Percentiles rank a stretch among this genome's conserved stretches.
Evolutionary conservation across 495 filamentous ascomycete genomes (phyloP).

Genomic region (Penicillium nucicola): DNA sequence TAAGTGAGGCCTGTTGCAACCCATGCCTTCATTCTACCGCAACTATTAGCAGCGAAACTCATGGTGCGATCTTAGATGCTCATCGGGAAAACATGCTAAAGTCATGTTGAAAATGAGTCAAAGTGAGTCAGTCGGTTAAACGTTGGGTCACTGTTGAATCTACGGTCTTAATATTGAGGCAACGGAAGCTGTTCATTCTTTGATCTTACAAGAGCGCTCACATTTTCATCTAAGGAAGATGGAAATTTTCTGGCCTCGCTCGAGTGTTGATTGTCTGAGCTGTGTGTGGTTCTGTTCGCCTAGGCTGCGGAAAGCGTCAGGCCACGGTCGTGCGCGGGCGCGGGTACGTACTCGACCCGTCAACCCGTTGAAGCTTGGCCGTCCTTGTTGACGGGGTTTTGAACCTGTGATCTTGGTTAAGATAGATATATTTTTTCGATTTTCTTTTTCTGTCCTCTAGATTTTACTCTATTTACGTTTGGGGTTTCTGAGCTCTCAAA

Average conservation of each 20-base stretch:
- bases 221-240: neutral
- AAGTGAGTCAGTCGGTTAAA: no score
- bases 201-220: neutral
- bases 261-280: constrained; percentile 1
- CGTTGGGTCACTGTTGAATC: no score
- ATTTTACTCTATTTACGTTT: neutral
- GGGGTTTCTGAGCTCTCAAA: neutral
- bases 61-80: no score
- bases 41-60: no score
- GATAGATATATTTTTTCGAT: neutral
- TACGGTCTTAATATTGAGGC: no score
- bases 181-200: neutral
- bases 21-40: no score
- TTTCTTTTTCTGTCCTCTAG: neutral
- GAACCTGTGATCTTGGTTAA: neutral
- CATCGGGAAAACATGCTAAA: no score
- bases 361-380: constrained; percentile 8
- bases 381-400: neutral
- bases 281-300: neutral
- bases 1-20: no score
- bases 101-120: no score
- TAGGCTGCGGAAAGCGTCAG: constrained; percentile 7
- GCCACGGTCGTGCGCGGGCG: neutral
- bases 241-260: neutral
- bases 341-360: neutral